Conservation (phyloP, 164 flowering plant genomes). For the Tetrastigma voinierianum region DNA sequence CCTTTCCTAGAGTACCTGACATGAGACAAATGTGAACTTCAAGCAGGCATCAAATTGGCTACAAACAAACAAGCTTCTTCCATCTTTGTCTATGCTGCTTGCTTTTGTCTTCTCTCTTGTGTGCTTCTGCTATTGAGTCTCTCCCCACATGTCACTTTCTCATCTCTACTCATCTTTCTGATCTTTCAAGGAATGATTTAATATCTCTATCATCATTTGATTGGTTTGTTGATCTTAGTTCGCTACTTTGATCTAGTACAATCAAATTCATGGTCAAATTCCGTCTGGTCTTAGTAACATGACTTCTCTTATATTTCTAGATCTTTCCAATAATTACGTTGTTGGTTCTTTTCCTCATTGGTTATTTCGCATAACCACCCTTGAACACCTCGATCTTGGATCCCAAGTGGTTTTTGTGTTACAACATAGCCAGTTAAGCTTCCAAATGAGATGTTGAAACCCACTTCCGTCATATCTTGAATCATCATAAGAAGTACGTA, state of each 20-base stretch:
- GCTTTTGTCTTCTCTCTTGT: neutral
- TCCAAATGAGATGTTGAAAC: neutral
- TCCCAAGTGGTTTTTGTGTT: neutral
- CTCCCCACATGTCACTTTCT: neutral
- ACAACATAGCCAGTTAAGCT: neutral
- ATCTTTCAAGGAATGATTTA: neutral
- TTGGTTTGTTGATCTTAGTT: neutral
- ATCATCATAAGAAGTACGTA: neutral
- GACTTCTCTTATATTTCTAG: too few relatives aligned
- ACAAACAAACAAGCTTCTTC: slow-evolving; percentile 12
- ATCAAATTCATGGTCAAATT: neutral
- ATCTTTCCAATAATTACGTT: too few relatives aligned
- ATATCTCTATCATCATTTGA: neutral
- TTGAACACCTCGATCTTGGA: neutral
- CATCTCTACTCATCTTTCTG: too few relatives aligned
- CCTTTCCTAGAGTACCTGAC: slow-evolving; percentile 11
- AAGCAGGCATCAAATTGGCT: neutral
- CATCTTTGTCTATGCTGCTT: slow-evolving; percentile 15
- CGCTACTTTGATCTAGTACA: slow-evolving; percentile 11
- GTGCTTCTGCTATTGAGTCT: neutral
- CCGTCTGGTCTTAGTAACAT: neutral
- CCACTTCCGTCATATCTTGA: neutral
- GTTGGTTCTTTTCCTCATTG: neutral
- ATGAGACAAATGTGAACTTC: slow-evolving; percentile 9
- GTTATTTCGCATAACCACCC: neutral